Conservation (phyloP, 208 protist genomes). For the Leishmania amazonensis region DNA sequence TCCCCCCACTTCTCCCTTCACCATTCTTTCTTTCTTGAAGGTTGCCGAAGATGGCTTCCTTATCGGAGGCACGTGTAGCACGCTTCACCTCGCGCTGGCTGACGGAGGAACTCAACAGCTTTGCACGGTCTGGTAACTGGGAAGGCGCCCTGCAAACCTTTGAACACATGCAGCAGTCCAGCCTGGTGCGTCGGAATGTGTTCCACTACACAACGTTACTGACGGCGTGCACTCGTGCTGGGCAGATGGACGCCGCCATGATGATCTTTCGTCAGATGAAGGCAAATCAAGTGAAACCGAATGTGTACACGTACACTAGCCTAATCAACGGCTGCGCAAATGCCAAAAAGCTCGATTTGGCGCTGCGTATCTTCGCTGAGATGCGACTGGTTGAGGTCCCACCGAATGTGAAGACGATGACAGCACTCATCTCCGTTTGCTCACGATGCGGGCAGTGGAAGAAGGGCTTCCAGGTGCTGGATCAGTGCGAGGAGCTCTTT, state of each 20-base stretch:
- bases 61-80: slow-evolving; percentile 61
- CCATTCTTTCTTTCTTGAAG: not conserved
- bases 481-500: slow-evolving; percentile 76
- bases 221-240: slow-evolving; percentile 75
- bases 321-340: slow-evolving; percentile 75
- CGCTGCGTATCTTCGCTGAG: slow-evolving; percentile 74
- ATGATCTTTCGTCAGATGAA: slow-evolving; percentile 76
- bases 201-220: slow-evolving; percentile 91
- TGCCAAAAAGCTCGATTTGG: slow-evolving; percentile 52
- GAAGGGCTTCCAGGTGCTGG: slow-evolving; percentile 67
- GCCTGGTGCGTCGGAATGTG: slow-evolving; percentile 83
- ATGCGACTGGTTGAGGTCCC: slow-evolving; percentile 74
- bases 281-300: slow-evolving; percentile 65
- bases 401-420: slow-evolving; percentile 87
- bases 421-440: slow-evolving; percentile 65
- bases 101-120: slow-evolving; percentile 83
- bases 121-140: slow-evolving; percentile 79
- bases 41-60: slow-evolving; percentile 50
- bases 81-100: slow-evolving; percentile 83
- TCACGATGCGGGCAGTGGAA: slow-evolving; percentile 71
- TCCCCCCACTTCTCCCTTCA: not conserved
- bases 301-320: slow-evolving; percentile 91
- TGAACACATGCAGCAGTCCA: slow-evolving; percentile 59
- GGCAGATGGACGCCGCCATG: slow-evolving; percentile 71
- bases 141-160: slow-evolving; percentile 73